phyloP scores from a whole-genome alignment of 2,329 filamentous ascomycete genomes.

The Verticillium zaregamsianum region DNA sequence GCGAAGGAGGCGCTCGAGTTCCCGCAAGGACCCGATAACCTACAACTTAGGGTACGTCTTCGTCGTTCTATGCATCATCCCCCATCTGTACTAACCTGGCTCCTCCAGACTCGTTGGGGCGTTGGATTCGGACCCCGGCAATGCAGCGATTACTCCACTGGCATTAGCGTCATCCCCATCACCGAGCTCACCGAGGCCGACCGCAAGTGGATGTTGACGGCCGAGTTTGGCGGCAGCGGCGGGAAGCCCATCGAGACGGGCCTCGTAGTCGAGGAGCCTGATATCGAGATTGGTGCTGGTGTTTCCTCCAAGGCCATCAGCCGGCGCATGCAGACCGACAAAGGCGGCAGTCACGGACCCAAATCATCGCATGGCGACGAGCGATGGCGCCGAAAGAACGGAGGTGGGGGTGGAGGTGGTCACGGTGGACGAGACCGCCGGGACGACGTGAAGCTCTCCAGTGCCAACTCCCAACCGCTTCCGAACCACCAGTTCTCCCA shows the following conservation, averaged over 20 bases:
- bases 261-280: slow-evolving; percentile 91
- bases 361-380: slow-evolving; percentile 52
- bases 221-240: slow-evolving; percentile 88
- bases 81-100: slow-evolving; percentile 5
- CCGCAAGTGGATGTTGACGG: slow-evolving; percentile 93
- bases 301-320: slow-evolving; percentile 89
- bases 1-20: slow-evolving; percentile 84
- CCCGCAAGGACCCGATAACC: slow-evolving; percentile 64
- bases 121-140: slow-evolving; percentile 96
- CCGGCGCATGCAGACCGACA: slow-evolving; percentile 65
- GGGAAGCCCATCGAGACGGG: slow-evolving; percentile 75
- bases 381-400: slow-evolving; percentile 23
- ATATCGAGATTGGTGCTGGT: slow-evolving; percentile 96
- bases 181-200: slow-evolving; percentile 91
- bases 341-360: slow-evolving; percentile 59
- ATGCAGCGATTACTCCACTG: slow-evolving; percentile 92
- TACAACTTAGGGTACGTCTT: slow-evolving; percentile 66
- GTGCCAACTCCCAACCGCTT: slow-evolving; percentile 15
- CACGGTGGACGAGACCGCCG: slow-evolving; percentile 12
- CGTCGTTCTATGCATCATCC: not conserved
- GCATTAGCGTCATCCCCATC: slow-evolving; percentile 91
- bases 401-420: not conserved
- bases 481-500: slow-evolving; percentile 28
- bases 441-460: slow-evolving; percentile 18
- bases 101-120: slow-evolving; percentile 79